A percentile compares a stretch with the other conserved stretches of the same genome.
Evolutionary conservation across 805 yeast genomes (phyloP).

Genomic region (Diddensiella caesifluorescens): DNA sequence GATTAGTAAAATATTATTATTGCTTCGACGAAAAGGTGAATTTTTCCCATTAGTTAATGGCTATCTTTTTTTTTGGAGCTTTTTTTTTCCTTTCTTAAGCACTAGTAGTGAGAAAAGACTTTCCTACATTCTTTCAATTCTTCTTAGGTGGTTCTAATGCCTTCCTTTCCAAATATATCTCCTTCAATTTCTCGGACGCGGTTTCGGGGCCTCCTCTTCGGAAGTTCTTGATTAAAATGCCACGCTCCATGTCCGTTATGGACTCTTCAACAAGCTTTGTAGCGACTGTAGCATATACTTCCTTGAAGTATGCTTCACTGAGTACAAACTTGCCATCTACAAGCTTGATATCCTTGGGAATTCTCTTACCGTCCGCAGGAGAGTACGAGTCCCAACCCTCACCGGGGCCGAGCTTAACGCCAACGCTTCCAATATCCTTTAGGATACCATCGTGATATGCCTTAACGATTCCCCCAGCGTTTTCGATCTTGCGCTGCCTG

Average conservation of each 20-base stretch:
- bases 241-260: conserved; percentile 5
- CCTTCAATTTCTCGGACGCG: conserved; percentile 23
- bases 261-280: conserved; percentile 4
- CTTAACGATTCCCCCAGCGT: conserved; percentile 61
- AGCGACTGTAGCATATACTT: conserved; percentile 8
- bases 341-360: conserved; percentile 4
- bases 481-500: conserved; percentile 57
- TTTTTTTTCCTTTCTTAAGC: background rate
- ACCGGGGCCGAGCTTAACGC: conserved; percentile 59
- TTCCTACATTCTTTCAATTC: background rate
- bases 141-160: conserved; percentile 13
- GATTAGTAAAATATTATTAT: no score
- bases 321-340: conserved; percentile 9
- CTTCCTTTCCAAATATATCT: conserved; percentile 20
- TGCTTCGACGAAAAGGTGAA: no score
- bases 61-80: background rate
- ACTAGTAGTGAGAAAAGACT: background rate
- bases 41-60: no score
- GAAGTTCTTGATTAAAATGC: conserved; percentile 20
- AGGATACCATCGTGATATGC: conserved; percentile 74
- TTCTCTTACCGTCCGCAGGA: conserved; percentile 9
- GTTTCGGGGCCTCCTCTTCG: conserved; percentile 27
- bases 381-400: conserved; percentile 59
- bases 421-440: conserved; percentile 49
- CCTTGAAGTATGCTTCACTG: conserved; percentile 11